Conservation (phyloP, 371 early-diverging fungal genomes). For the Dentiscutata heterogama region DNA sequence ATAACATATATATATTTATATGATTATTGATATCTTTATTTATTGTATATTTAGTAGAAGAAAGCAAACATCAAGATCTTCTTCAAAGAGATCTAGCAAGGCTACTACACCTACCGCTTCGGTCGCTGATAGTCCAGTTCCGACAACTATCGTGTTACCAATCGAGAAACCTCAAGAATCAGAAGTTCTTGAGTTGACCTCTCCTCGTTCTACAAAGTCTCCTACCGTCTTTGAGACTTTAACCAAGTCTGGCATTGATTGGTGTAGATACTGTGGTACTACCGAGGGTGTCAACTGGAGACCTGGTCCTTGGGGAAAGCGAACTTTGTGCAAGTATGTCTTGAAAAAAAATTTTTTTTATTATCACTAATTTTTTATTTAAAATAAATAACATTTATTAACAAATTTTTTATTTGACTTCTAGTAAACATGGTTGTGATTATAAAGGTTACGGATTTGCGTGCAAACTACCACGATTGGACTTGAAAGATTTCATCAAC, state of each 20-base stretch:
- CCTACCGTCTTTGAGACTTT: slow-evolving; percentile 75
- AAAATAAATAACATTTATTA: background rate
- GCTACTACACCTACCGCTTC: background rate
- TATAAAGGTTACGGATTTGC: slow-evolving; percentile 95
- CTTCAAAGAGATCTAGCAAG: slow-evolving; percentile 24
- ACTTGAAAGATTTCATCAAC: slow-evolving; percentile 78
- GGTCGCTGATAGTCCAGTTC: background rate
- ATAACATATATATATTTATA: background rate
- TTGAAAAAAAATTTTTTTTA: background rate
- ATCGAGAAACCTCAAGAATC: slow-evolving; percentile 18
- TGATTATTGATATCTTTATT: background rate
- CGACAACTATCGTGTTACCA: background rate
- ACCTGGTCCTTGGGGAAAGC: slow-evolving; percentile 95
- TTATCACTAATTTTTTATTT: background rate
- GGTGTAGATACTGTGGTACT: slow-evolving; percentile 96
- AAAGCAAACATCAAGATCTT: slow-evolving; percentile 10
- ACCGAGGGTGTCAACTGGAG: slow-evolving; percentile 94
- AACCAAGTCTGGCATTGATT: slow-evolving; percentile 76
- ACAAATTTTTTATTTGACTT: slow-evolving; percentile 18
- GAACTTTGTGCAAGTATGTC: slow-evolving; percentile 89
- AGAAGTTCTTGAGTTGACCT: slow-evolving; percentile 32
- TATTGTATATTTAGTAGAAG: background rate
- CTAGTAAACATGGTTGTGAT: slow-evolving; percentile 92
- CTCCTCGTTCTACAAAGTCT: slow-evolving; percentile 45
- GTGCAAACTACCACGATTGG: slow-evolving; percentile 86